Evolutionary conservation across 441 rosid species (phyloP).

Genomic region (Populus hybrid): DNA sequence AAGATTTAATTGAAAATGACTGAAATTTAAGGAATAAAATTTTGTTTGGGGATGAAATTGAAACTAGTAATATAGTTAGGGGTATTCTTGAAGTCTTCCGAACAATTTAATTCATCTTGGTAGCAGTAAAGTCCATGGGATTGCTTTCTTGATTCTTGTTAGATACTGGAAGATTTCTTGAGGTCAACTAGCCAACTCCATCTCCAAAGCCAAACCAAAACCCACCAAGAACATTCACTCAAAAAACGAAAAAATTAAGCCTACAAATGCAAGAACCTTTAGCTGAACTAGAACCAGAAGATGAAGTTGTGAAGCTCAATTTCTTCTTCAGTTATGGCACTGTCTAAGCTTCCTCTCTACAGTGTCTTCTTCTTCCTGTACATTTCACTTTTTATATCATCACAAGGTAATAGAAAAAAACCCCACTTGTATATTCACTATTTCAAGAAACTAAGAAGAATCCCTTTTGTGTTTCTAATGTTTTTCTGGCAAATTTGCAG

Average conservation of each 20-base stretch:
- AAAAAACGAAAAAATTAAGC: background rate
- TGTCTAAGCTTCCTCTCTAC: conserved; percentile 42
- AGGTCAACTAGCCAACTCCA: background rate
- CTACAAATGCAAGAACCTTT: conserved; percentile 59
- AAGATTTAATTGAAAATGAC: background rate
- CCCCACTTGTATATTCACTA: conserved; percentile 1
- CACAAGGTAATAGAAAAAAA: conserved; percentile 33
- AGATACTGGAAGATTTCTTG: background rate
- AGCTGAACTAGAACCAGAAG: conserved; percentile 48
- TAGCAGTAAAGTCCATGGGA: background rate
- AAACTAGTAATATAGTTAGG: background rate
- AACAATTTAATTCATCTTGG: background rate
- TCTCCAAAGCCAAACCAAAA: conserved; percentile 1
- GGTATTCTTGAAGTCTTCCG: background rate
- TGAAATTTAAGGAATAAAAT: background rate
- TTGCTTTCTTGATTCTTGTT: background rate
- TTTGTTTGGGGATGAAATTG: background rate
- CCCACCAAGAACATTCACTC: conserved; percentile 8
- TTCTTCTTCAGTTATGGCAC: conserved; percentile 58
- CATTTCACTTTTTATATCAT: conserved; percentile 15
- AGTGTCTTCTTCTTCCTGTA: conserved; percentile 28
- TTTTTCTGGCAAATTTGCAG: conserved; percentile 27
- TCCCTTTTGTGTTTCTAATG: conserved; percentile 5
- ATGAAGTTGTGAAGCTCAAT: conserved; percentile 41
- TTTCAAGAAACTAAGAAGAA: background rate